Conservation (phyloP, 768 basidiomycete species). For the Tubosaeta sp. region DNA sequence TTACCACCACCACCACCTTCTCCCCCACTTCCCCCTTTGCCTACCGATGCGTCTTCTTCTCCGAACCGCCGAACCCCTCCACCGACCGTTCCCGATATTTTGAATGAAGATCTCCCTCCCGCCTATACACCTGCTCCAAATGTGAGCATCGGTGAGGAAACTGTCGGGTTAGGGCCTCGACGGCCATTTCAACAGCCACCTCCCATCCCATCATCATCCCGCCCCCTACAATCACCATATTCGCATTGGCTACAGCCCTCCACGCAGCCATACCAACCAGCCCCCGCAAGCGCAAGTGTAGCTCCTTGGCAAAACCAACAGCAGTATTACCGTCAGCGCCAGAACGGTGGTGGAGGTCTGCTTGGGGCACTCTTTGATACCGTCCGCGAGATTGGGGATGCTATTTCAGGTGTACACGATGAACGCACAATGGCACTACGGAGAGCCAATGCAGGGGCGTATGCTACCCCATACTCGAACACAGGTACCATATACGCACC, state of each 20-base stretch:
- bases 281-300: neutral
- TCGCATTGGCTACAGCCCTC: neutral
- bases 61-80: neutral
- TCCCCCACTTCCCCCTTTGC: slow-evolving; percentile 9
- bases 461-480: slow-evolving; percentile 15
- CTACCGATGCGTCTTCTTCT: neutral
- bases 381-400: slow-evolving; percentile 26
- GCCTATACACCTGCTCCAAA: slow-evolving; percentile 63
- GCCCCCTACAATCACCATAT: neutral
- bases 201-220: slow-evolving; percentile 2
- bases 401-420: slow-evolving; percentile 23
- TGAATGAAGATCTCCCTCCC: slow-evolving; percentile 58
- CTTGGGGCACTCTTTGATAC: slow-evolving; percentile 25
- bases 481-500: slow-evolving; percentile 6
- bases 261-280: neutral
- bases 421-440: slow-evolving; percentile 13
- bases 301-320: slow-evolving; percentile 22
- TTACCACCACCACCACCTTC: slow-evolving; percentile 4
- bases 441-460: slow-evolving; percentile 16
- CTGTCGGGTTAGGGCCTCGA: slow-evolving; percentile 57
- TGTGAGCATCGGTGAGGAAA: slow-evolving; percentile 51
- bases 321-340: slow-evolving; percentile 14
- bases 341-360: slow-evolving; percentile 21
- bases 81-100: neutral
- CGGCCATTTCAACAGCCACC: slow-evolving; percentile 56